These are phyloP conservation scores for Candida berthetii DNA, from an alignment of 805 yeast species.

Conservation along the genomic window DNA sequence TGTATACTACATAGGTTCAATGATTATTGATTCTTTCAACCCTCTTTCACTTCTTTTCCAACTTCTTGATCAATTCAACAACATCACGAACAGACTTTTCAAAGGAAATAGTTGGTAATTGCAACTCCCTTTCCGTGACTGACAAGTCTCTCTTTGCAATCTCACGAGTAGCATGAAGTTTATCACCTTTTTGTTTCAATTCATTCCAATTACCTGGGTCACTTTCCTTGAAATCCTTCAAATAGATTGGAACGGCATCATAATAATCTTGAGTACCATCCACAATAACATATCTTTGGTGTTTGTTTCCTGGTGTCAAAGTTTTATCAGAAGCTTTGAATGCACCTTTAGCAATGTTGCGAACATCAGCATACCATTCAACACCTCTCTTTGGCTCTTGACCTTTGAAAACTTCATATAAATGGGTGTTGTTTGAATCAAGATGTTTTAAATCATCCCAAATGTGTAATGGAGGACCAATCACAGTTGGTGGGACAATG, in stretches of 20 bases:
- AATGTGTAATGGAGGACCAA: constrained; percentile 3
- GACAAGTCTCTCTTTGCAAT: constrained; percentile 5
- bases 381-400: constrained; percentile 1
- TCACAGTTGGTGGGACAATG: constrained; percentile 7
- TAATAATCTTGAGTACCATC: constrained; percentile 5
- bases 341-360: constrained; percentile 5
- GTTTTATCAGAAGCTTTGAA: constrained; percentile 4
- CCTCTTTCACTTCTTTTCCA: neutral
- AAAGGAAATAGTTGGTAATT: constrained; percentile 1
- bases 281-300: constrained; percentile 7
- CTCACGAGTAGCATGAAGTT: neutral
- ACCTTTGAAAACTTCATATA: constrained; percentile 1
- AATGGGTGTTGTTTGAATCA: constrained; percentile 1
- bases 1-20: too few relatives aligned
- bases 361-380: constrained; percentile 8
- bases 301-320: constrained; percentile 1
- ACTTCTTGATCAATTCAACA: neutral
- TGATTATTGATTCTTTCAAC: neutral
- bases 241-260: constrained; percentile 1
- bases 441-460: constrained; percentile 1
- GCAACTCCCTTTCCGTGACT: constrained; percentile 3
- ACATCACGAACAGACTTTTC: constrained; percentile 2
- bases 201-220: constrained; percentile 7
- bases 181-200: neutral
- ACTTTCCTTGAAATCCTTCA: neutral